These are phyloP conservation scores for Trichophaea hybrida DNA, from an alignment of 2,329 filamentous ascomycete species.

Conservation along the genomic window DNA sequence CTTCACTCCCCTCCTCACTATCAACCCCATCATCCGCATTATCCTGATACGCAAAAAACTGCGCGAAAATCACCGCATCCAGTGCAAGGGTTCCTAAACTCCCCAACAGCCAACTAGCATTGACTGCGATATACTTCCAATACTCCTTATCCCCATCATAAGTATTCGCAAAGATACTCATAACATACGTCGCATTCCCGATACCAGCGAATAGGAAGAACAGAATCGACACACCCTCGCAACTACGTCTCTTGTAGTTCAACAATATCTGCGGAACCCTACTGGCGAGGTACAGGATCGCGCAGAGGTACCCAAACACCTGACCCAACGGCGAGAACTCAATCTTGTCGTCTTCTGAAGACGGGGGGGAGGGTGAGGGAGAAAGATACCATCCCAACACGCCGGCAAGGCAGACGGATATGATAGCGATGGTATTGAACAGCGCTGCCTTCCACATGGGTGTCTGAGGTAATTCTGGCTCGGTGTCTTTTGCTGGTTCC, in stretches of 20 bases:
- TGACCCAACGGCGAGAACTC: slow-evolving; percentile 39
- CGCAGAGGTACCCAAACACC: slow-evolving; percentile 70
- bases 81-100: slow-evolving; percentile 72
- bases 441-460: slow-evolving; percentile 23
- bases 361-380: slow-evolving; percentile 49
- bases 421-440: slow-evolving; percentile 42
- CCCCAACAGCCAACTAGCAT: slow-evolving; percentile 88
- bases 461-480: not conserved
- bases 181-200: slow-evolving; percentile 73
- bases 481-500: slow-evolving; percentile 26
- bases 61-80: not conserved
- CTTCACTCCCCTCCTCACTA: not conserved
- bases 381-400: slow-evolving; percentile 56
- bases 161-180: not conserved
- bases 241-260: slow-evolving; percentile 78
- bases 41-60: slow-evolving; percentile 18
- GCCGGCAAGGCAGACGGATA: slow-evolving; percentile 53
- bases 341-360: slow-evolving; percentile 53
- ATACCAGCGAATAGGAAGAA: slow-evolving; percentile 89
- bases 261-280: slow-evolving; percentile 91
- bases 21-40: not conserved
- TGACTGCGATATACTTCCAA: slow-evolving; percentile 60
- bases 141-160: not conserved
- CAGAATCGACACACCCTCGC: slow-evolving; percentile 77
- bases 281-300: slow-evolving; percentile 73